Base-by-base conservation (phyloP, 148 eudicot species). In the Limonium bicolor region DNA sequence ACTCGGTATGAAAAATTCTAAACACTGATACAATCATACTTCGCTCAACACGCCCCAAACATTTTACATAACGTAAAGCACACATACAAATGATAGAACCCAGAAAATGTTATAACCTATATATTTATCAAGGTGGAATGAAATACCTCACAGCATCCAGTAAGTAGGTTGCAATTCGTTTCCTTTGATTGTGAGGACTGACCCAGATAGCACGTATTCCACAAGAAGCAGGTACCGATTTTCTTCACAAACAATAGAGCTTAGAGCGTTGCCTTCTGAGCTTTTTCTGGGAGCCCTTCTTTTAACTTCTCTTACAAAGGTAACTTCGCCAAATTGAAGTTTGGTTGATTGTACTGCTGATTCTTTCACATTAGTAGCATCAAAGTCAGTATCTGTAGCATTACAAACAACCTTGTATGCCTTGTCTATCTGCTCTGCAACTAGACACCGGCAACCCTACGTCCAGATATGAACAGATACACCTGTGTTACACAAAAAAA, bases 121-220 rank as follows among this genome's bases (percentile, higher is more conserved):
- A n/a, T n/a, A n/a, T n/a, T n/a, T n/a, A n/a, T n/a, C n/a, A n/a
- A n/a, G n/a, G n/a, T n/a, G n/a, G n/a, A n/a, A 13, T 22, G 9
- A n/a, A 41, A 45, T 74, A 88, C 97, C 97, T 70, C 51, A 63
- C 69, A 36, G 87, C 94, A 72, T 88, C 95, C 50, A 88, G 70
- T 66, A 88, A 66, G 65, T 59, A 58, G 49, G 68, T 77, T 31
- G 97, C 97, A 41, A 84, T 62, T 28, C 41, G 71, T 56, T 75
- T 88, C 62, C 97, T 77, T 62, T 92, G 68, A 56, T 83, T 88
- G 20, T 55, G 63, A n/a, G 92, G 96, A 46, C 71, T 58, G 65
- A 88, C 97, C 94, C 97, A 83, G 42, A 88, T 74, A 55, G 95
- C 95, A 67, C 95, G 71, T 34, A 88, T 56, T 35, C 97, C 97